phyloP scores from a whole-genome alignment of 352 stramenopile species.

The Peronospora destructor region DNA sequence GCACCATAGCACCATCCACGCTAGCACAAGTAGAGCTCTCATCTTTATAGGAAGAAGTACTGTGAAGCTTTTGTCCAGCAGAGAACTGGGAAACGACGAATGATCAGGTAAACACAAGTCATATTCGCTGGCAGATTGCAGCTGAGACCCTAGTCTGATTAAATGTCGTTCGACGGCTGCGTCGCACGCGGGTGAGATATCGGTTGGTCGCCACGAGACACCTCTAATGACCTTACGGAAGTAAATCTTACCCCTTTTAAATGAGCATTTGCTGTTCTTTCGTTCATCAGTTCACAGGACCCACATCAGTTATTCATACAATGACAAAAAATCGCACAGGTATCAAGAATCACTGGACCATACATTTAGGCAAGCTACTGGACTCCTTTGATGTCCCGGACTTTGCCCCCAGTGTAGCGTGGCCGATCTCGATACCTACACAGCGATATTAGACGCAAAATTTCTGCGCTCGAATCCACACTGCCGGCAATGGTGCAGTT shows the following conservation, averaged over 20 bases:
- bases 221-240: neutral
- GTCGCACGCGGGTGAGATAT: conserved; percentile 13
- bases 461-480: conserved; percentile 30
- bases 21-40: neutral
- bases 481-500: conserved; percentile 43
- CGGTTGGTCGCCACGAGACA: conserved; percentile 3
- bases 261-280: neutral
- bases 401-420: conserved; percentile 35
- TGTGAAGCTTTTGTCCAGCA: neutral
- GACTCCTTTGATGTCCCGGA: conserved; percentile 25
- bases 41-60: conserved; percentile 4
- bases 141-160: neutral
- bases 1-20: neutral
- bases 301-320: too few relatives aligned
- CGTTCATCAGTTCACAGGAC: too few relatives aligned
- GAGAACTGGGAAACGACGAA: neutral
- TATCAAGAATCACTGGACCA: conserved; percentile 29
- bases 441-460: conserved; percentile 18
- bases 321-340: neutral
- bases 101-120: neutral
- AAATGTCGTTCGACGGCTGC: conserved; percentile 17
- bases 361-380: conserved; percentile 29
- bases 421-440: conserved; percentile 24
- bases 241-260: neutral
- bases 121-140: neutral